phyloP scores from a whole-genome alignment of 768 basidiomycete genomes.

The Boletus subparvulus region DNA sequence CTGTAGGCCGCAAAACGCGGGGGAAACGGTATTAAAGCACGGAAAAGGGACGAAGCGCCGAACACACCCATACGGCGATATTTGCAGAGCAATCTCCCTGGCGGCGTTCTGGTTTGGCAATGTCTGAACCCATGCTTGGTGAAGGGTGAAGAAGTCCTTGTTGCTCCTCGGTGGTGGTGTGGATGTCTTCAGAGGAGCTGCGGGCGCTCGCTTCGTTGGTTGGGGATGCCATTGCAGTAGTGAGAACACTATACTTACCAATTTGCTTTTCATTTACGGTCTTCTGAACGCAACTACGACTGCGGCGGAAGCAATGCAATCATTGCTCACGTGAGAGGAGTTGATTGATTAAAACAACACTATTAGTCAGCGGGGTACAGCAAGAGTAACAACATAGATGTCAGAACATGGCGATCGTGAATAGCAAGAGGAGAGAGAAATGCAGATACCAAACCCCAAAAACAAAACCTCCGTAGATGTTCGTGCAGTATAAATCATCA shows the following conservation, averaged over 20 bases:
- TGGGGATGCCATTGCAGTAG: neutral
- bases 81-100: constrained; percentile 37
- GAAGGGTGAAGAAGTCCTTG: constrained; percentile 12
- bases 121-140: constrained; percentile 26
- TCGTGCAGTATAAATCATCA: neutral
- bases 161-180: constrained; percentile 9
- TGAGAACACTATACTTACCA: too few relatives aligned
- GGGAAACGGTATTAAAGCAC: neutral
- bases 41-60: neutral
- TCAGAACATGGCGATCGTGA: constrained; percentile 16
- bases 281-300: too few relatives aligned
- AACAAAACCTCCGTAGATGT: constrained; percentile 17
- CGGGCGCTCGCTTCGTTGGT: neutral
- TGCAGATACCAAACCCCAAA: constrained; percentile 17
- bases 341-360: constrained; percentile 21
- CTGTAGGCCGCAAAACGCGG: constrained; percentile 1
- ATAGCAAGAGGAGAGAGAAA: constrained; percentile 11
- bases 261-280: too few relatives aligned
- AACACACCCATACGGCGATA: constrained; percentile 38
- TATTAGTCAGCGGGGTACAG: constrained; percentile 31
- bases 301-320: too few relatives aligned
- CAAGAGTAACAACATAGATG: constrained; percentile 11
- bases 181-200: neutral
- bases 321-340: neutral
- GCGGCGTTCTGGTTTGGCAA: constrained; percentile 38